phyloP scores from a whole-genome alignment of 2,329 filamentous ascomycete genomes.

The Fusarium clavum region DNA sequence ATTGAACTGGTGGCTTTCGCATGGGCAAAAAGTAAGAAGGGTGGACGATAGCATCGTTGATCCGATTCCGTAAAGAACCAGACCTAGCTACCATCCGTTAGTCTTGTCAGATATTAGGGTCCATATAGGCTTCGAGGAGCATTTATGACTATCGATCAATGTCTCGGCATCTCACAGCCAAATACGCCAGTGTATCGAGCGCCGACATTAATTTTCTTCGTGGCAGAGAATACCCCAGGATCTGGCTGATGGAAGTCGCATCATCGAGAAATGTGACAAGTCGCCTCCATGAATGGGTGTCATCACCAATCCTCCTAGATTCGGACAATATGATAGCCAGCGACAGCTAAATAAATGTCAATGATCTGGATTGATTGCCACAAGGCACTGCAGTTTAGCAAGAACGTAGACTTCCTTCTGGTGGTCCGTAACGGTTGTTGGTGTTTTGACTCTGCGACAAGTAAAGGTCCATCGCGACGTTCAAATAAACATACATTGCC shows the following conservation, averaged over 20 bases:
- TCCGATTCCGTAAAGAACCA: constrained; percentile 13
- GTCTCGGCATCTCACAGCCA: too few species aligned
- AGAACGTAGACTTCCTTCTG: background rate
- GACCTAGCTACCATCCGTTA: constrained; percentile 23
- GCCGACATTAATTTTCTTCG: background rate
- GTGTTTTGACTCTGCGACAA: background rate
- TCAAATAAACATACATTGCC: background rate
- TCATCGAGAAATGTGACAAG: background rate
- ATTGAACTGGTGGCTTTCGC: background rate
- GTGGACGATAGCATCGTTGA: constrained; percentile 31
- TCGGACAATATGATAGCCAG: background rate
- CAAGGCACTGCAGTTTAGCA: background rate
- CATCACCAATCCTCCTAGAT: background rate
- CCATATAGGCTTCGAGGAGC: background rate
- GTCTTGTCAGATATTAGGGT: rapidly evolving
- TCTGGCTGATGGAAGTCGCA: background rate
- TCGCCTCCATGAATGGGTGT: background rate
- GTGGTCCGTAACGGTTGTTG: background rate
- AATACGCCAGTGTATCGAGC: background rate
- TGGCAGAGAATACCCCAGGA: background rate
- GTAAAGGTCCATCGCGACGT: background rate
- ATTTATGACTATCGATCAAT: background rate
- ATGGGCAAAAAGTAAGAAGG: background rate
- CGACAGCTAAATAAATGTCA: background rate
- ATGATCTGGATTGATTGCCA: background rate